These are phyloP conservation scores for Cyberlindnera japonica DNA, from an alignment of 805 yeast species.

Conservation along the genomic window DNA sequence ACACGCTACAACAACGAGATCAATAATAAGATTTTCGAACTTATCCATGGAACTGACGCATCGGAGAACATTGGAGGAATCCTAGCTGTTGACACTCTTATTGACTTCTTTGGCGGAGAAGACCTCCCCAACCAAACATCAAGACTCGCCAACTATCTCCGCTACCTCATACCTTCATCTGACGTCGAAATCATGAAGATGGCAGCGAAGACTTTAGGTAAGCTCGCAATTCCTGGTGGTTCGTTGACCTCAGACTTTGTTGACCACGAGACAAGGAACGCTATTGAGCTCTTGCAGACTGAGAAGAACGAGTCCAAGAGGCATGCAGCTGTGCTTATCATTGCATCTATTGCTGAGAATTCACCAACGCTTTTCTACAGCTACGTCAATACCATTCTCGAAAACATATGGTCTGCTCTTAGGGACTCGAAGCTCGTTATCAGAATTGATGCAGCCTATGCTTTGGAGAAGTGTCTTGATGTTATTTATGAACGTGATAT, in stretches of 20 bases:
- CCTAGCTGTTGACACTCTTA: slow-evolving; percentile 82
- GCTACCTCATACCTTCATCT: slow-evolving; percentile 74
- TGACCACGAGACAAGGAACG: slow-evolving; percentile 83
- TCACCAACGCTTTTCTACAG: slow-evolving; percentile 81
- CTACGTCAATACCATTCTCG: slow-evolving; percentile 73
- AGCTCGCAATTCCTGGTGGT: slow-evolving; percentile 85
- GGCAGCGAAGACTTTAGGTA: slow-evolving; percentile 86
- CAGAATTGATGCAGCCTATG: slow-evolving; percentile 79
- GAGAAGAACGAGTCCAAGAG: slow-evolving; percentile 82
- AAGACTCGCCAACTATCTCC: slow-evolving; percentile 82
- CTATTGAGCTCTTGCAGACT: slow-evolving; percentile 87
- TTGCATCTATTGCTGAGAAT: slow-evolving; percentile 78
- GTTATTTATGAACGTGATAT: slow-evolving; percentile 79
- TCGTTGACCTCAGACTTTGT: slow-evolving; percentile 88
- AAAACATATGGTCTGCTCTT: slow-evolving; percentile 83
- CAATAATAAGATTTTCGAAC: slow-evolving; percentile 81
- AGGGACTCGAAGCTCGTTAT: slow-evolving; percentile 73
- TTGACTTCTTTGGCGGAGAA: slow-evolving; percentile 80
- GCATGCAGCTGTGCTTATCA: slow-evolving; percentile 85
- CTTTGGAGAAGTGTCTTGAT: slow-evolving; percentile 71
- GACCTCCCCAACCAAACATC: slow-evolving; percentile 87
- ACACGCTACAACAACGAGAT: slow-evolving; percentile 79
- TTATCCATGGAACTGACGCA: slow-evolving; percentile 70
- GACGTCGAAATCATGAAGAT: slow-evolving; percentile 82
- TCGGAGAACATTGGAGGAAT: slow-evolving; percentile 84